phyloP scores from a whole-genome alignment of 208 protist genomes.

The Trypanosoma boissoni region DNA sequence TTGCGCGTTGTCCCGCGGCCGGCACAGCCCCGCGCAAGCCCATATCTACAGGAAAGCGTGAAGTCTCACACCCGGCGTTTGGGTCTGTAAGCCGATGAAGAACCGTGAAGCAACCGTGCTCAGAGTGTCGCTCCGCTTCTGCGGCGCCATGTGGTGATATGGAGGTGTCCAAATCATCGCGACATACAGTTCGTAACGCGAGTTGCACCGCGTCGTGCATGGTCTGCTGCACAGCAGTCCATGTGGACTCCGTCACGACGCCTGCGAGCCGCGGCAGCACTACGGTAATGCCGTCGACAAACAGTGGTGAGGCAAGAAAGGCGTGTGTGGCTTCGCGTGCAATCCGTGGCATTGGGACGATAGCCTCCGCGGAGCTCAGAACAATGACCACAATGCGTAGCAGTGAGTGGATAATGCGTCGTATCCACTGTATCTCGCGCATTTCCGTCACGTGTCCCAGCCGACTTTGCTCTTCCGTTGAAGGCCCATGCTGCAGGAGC shows the following conservation, averaged over 20 bases:
- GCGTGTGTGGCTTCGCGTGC: conserved; percentile 37
- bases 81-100: conserved; percentile 51
- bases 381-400: conserved; percentile 54
- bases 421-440: conserved; percentile 40
- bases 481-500: conserved; percentile 36
- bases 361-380: conserved; percentile 37
- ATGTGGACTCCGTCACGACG: conserved; percentile 32
- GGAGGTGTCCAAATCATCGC: conserved; percentile 4
- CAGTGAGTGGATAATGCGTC: conserved; percentile 44
- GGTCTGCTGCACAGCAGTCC: conserved; percentile 23
- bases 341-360: conserved; percentile 51
- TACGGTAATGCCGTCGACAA: conserved; percentile 57
- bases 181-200: conserved; percentile 18
- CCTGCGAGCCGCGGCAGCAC: conserved; percentile 27
- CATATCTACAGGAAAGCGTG: background rate
- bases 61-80: conserved; percentile 27
- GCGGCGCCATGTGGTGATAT: too few relatives aligned
- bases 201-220: conserved; percentile 26
- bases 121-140: conserved; percentile 3
- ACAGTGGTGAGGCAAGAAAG: conserved; percentile 71
- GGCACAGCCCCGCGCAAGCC: background rate
- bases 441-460: conserved; percentile 19
- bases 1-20: conserved; percentile 1
- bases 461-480: background rate
- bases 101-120: conserved; percentile 34